Evolutionary conservation across 202 grass and related monocot genomes (phyloP).

Genomic region (Zizania palustris): DNA sequence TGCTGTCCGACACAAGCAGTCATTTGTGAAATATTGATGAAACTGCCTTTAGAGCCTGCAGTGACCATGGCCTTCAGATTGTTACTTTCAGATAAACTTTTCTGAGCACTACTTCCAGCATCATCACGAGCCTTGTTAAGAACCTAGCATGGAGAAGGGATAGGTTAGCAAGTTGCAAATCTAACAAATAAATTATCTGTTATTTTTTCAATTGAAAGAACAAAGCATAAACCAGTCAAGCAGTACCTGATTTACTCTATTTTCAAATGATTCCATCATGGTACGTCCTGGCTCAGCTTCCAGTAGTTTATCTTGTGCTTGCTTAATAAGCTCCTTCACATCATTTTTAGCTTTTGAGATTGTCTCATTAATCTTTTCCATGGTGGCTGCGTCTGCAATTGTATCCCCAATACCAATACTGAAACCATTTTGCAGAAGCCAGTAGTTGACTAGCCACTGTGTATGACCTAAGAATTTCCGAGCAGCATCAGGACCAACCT

Average conservation of each 20-base stretch:
- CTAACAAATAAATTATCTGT: not conserved
- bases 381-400: constrained; percentile 84
- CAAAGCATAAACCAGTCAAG: constrained; percentile 11
- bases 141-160: constrained; percentile 56
- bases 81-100: constrained; percentile 96
- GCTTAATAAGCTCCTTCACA: constrained; percentile 89
- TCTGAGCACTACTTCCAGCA: constrained; percentile 95
- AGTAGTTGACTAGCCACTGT: constrained; percentile 98
- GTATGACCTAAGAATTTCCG: constrained; percentile 90
- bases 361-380: constrained; percentile 90
- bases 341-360: constrained; percentile 84
- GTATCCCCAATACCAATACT: constrained; percentile 98
- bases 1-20: constrained; percentile 98
- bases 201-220: constrained; percentile 14
- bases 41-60: constrained; percentile 92
- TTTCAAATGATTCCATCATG: constrained; percentile 97
- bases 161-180: not conserved
- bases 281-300: constrained; percentile 93
- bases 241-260: constrained; percentile 91
- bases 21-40: constrained; percentile 98
- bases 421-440: constrained; percentile 90
- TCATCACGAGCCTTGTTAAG: constrained; percentile 98
- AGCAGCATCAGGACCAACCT: constrained; percentile 90
- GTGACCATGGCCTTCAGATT: constrained; percentile 99
- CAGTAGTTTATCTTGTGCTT: constrained; percentile 60